Evolutionary conservation across 352 stramenopile species (phyloP).

Genomic region (Lagenidium sp.): DNA sequence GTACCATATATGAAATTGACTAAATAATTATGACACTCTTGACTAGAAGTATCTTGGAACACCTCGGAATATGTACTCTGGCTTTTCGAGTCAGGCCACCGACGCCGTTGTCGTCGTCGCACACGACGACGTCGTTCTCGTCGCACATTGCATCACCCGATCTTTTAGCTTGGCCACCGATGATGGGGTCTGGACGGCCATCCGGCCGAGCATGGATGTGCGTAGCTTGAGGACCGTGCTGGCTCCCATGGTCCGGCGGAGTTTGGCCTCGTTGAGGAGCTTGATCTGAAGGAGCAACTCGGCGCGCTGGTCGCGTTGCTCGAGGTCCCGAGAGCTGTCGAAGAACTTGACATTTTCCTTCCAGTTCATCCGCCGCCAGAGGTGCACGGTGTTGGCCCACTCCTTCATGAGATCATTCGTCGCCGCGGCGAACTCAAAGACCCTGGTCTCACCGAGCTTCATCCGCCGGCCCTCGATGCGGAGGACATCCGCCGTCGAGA

Average conservation of each 20-base stretch:
- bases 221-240: slow-evolving; percentile 30
- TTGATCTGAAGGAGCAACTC: slow-evolving; percentile 49
- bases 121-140: slow-evolving; percentile 10
- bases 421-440: slow-evolving; percentile 62
- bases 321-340: slow-evolving; percentile 35
- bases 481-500: slow-evolving; percentile 56
- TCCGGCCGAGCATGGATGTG: slow-evolving; percentile 47
- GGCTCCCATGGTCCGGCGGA: slow-evolving; percentile 20
- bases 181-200: slow-evolving; percentile 45
- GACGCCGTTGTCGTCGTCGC: slow-evolving; percentile 22
- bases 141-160: slow-evolving; percentile 11
- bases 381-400: slow-evolving; percentile 74
- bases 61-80: background rate
- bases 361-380: slow-evolving; percentile 84
- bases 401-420: slow-evolving; percentile 79
- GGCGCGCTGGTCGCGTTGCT: slow-evolving; percentile 46
- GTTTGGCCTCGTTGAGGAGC: slow-evolving; percentile 37
- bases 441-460: slow-evolving; percentile 53
- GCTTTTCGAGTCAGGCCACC: slow-evolving; percentile 1
- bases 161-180: slow-evolving; percentile 65
- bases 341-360: slow-evolving; percentile 86
- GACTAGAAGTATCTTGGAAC: background rate
- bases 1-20: no score
- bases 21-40: background rate
- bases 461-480: slow-evolving; percentile 71